A percentile compares a stretch with the other conserved stretches of the same genome.
Conservation (phyloP, 495 filamentous ascomycete species). For the Aspergillus sclerotioniger region DNA sequence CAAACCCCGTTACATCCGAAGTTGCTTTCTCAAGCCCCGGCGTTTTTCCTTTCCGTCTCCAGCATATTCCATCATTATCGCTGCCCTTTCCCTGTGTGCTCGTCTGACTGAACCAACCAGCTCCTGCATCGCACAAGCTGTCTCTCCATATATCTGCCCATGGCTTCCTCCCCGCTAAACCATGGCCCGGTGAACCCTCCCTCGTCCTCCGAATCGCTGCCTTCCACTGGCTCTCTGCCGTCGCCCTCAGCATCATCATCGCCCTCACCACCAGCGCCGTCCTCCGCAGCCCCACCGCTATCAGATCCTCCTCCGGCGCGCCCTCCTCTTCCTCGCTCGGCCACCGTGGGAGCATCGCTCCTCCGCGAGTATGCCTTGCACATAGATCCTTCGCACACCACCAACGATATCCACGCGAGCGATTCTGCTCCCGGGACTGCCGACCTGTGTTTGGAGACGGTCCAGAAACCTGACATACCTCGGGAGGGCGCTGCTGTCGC, state of each 20-base stretch:
- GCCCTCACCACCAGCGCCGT: constrained; percentile 13
- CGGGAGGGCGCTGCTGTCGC: constrained; percentile 33
- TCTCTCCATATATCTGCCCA: constrained; percentile 13
- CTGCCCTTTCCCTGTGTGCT: constrained; percentile 13
- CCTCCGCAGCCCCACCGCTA: constrained; percentile 21
- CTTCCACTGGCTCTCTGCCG: neutral
- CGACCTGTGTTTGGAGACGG: constrained; percentile 12
- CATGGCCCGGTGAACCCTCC: constrained; percentile 18
- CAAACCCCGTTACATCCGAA: constrained; percentile 40
- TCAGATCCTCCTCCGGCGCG: constrained; percentile 11
- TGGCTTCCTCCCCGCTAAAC: constrained; percentile 19
- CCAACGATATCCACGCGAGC: constrained; percentile 31
- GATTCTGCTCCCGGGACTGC: constrained; percentile 20
- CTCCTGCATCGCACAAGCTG: neutral
- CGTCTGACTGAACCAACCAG: constrained; percentile 17
- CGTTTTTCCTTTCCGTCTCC: constrained; percentile 6
- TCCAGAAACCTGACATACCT: constrained; percentile 24
- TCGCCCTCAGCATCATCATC: neutral
- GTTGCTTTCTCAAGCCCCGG: constrained; percentile 10
- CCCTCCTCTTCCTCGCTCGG: constrained; percentile 9
- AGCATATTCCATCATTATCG: constrained; percentile 1
- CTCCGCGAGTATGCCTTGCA: constrained; percentile 46
- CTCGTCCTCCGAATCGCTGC: constrained; percentile 8
- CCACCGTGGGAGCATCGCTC: constrained; percentile 30
- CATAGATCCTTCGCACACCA: constrained; percentile 40